Evolutionary conservation across 495 filamentous ascomycete species (phyloP), one percentile per base, ranked within the genome.

Genomic region (Aspergillus coremiiformis): DNA sequence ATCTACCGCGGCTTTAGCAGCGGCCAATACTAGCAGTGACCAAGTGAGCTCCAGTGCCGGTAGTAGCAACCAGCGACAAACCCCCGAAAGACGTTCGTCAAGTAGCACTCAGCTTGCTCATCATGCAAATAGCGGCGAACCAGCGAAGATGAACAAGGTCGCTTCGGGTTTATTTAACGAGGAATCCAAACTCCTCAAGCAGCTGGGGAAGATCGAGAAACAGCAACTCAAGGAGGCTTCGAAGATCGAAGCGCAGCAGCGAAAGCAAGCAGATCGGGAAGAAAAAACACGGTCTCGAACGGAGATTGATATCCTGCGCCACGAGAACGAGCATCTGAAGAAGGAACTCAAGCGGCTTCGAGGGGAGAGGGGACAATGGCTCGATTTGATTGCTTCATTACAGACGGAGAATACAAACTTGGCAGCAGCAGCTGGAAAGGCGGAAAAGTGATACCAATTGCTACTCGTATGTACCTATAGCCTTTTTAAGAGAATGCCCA

Each of bases 351-450:
- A 80, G 20, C 68, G 77, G 17, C 67, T 86, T 49, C 66, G 73
- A 24, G 74, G 68, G 53, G 78, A 89, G 69, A 72, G 81, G 21
- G 74, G 86, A 52, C 78, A 84, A 22, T 69, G 87, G 55, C 71
- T 73, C 24, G 78, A 81, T 54, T 71, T 83, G 62, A 76, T 89
- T 26, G 72, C 79, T 9, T 74, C 80, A 42, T 60, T 90, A 58
- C 85, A 90, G 68, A 66, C 64, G 29, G 82, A 87, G 76, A 87
- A 89, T 60, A 70, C 66, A 8, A 68, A 51, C 48, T 49, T 78
- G 49, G 62, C 62, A 20, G 53, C 44, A 29, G 44, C n/a, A 19
- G 37, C 37, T 20, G 37, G 37, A 41, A 21, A 41, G 37, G n/a
- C 17, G 8, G 37, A 21, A 21, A 41, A 41, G 15, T 41, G 17